A percentile compares a stretch with the other conserved stretches of the same genome.
These are phyloP conservation scores for Persicaria maculosa DNA, from an alignment of 148 eudicot species.

Conservation along the genomic window DNA sequence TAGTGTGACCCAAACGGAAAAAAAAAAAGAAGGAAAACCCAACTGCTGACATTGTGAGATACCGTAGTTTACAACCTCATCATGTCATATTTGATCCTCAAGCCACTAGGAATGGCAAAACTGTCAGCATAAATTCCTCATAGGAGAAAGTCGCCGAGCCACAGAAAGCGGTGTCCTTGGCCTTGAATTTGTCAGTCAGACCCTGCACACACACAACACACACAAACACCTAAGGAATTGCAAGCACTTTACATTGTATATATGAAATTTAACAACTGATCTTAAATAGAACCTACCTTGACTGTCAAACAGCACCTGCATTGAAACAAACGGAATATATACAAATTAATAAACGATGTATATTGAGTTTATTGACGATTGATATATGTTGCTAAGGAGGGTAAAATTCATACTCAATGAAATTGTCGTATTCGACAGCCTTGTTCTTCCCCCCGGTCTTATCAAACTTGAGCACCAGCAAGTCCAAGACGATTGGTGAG, in stretches of 20 bases:
- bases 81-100: constrained; percentile 11
- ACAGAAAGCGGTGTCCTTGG: constrained; percentile 53
- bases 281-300: constrained; percentile 36
- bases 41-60: no score
- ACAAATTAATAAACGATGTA: not conserved
- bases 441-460: constrained; percentile 68
- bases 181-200: constrained; percentile 88
- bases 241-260: no score
- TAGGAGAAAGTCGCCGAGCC: constrained; percentile 84
- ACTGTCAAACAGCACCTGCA: constrained; percentile 90
- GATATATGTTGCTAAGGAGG: not conserved
- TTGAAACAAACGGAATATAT: constrained; percentile 7
- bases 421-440: constrained; percentile 93
- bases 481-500: constrained; percentile 64
- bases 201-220: constrained; percentile 44
- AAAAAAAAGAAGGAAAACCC: no score
- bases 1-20: no score
- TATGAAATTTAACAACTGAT: not conserved
- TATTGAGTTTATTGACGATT: not conserved
- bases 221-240: no score
- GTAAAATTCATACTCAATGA: constrained; percentile 63
- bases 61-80: no score
- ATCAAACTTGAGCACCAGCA: constrained; percentile 82
- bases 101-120: constrained; percentile 77
- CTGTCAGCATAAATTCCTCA: constrained; percentile 79